These are phyloP conservation scores for Dipteronia sinensis DNA, from an alignment of 345 rosid genomes.

Conservation along the genomic window DNA sequence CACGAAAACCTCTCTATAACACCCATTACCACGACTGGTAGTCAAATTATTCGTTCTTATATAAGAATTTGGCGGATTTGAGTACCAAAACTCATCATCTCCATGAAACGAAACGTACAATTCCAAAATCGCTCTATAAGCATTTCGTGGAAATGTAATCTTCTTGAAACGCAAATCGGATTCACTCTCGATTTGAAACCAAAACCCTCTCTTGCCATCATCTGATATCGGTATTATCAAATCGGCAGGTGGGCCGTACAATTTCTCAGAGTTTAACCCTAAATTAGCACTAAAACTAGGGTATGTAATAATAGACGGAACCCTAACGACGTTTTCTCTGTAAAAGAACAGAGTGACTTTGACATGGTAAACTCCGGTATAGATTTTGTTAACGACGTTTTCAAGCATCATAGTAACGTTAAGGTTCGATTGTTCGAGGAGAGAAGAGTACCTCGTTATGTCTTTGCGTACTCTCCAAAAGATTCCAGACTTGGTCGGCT, in stretches of 20 bases:
- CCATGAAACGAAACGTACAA: conserved; percentile 79
- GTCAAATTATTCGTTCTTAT: conserved; percentile 58
- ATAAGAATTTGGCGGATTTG: conserved; percentile 78
- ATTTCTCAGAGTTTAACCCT: conserved; percentile 17
- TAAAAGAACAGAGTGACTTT: conserved; percentile 62
- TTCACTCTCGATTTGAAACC: conserved; percentile 63
- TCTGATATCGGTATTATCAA: conserved; percentile 59
- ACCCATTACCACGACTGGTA: conserved; percentile 65
- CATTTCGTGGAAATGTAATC: conserved; percentile 59
- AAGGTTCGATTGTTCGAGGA: conserved; percentile 44
- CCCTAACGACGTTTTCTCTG: conserved; percentile 26
- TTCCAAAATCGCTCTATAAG: conserved; percentile 61
- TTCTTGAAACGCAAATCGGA: conserved; percentile 45
- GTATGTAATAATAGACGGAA: conserved; percentile 16
- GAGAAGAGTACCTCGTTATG: conserved; percentile 65
- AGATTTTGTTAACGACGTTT: conserved; percentile 66
- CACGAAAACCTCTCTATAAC: conserved; percentile 67
- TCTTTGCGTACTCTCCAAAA: conserved; percentile 87
- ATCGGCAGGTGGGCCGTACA: conserved; percentile 61
- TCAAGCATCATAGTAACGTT: conserved; percentile 86
- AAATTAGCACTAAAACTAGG: background rate
- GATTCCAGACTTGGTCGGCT: conserved; percentile 61
- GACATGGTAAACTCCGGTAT: conserved; percentile 75
- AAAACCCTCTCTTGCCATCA: conserved; percentile 47
- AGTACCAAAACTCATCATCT: conserved; percentile 92